These are phyloP conservation scores for Capronia epimyces DNA, from an alignment of 2,329 filamentous ascomycete species.

Conservation along the genomic window DNA sequence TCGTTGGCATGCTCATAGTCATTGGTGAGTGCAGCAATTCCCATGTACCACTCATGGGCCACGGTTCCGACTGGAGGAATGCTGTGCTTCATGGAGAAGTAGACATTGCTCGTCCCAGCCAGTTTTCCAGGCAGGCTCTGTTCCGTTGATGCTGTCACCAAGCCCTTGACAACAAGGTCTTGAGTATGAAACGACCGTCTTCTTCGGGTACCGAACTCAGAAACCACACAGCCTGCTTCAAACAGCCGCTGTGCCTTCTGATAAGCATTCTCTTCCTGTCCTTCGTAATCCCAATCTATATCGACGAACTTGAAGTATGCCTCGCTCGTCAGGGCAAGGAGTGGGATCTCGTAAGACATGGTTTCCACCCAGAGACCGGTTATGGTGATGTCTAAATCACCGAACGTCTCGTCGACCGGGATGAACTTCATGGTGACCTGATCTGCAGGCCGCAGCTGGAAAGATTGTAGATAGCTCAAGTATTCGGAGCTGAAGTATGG, in stretches of 20 bases:
- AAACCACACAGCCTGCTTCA: conserved; percentile 78
- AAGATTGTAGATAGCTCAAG: conserved; percentile 72
- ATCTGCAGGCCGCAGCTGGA: conserved; percentile 72
- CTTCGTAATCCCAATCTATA: conserved; percentile 81
- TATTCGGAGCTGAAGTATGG: conserved; percentile 73
- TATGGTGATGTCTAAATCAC: conserved; percentile 70
- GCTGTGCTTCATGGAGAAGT: conserved; percentile 88
- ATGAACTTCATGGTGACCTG: conserved; percentile 69
- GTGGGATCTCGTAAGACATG: conserved; percentile 94
- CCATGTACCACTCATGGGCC: conserved; percentile 99
- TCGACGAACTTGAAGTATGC: conserved; percentile 98
- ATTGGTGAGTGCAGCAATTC: conserved; percentile 81
- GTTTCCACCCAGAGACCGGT: conserved; percentile 87
- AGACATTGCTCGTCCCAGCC: conserved; percentile 90
- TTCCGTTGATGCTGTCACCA: conserved; percentile 72
- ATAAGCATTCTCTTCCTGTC: conserved; percentile 79
- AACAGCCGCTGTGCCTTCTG: conserved; percentile 73
- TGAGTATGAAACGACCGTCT: conserved; percentile 93
- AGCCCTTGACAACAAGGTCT: conserved; percentile 78
- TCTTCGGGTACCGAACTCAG: conserved; percentile 87
- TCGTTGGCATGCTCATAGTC: conserved; percentile 83
- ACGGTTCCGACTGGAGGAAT: conserved; percentile 81
- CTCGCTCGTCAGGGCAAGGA: conserved; percentile 86
- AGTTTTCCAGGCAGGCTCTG: conserved; percentile 63
- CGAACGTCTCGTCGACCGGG: conserved; percentile 60